Evolutionary conservation across 2,329 filamentous ascomycete genomes (phyloP), one percentile per base, ranked within the genome.

Genomic region (Apiospora malaysiana): DNA sequence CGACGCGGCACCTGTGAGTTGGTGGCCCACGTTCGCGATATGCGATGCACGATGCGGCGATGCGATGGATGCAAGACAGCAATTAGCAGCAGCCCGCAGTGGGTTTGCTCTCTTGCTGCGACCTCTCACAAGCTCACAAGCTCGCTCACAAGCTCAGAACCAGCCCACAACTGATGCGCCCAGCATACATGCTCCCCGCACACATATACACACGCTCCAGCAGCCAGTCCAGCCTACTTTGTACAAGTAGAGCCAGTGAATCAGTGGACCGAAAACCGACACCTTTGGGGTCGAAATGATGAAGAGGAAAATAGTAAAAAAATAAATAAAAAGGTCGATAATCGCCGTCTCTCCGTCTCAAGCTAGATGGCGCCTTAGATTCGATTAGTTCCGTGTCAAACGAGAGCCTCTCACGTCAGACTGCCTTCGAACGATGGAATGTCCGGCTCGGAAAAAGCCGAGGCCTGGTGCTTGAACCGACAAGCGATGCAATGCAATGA

Each of bases 21-120:
- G 51, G 51, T 59, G 51, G 27, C 51, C 51, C 51, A 59, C 51
- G 51, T 59, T 59, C 25, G 51, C 51, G 51, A 59, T 59, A 27
- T 59, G 51, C 51, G 51, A 59, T 21, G 51, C 42, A 45, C 42
- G 42, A 45, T 45, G 42, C 42, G 42, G 14, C 51, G 27, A 59
- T 59, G 51, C 25, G 51, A 59, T n/a, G 27, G 56, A 63, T 21
- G 6, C 27, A 63, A 32, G 18, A 40, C 27, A 32, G 56, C 27
- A 63, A n/a, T 63, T 40, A 40, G 56, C 16, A 40, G 56, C 56
- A 63, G 56, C 56, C 37, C 37, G 9, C 56, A 63, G 56, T 63
- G 56, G 56, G 56, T 63, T 63, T 45, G 42, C 42, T 9, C 32
- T 9, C 51, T 59, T 16, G 32, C 56, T 63, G 56, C 56, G 40